A percentile compares a stretch with the other conserved stretches of the same genome.
phyloP scores from a whole-genome alignment of 768 basidiomycete genomes.

The Lactifluus echinatus region DNA sequence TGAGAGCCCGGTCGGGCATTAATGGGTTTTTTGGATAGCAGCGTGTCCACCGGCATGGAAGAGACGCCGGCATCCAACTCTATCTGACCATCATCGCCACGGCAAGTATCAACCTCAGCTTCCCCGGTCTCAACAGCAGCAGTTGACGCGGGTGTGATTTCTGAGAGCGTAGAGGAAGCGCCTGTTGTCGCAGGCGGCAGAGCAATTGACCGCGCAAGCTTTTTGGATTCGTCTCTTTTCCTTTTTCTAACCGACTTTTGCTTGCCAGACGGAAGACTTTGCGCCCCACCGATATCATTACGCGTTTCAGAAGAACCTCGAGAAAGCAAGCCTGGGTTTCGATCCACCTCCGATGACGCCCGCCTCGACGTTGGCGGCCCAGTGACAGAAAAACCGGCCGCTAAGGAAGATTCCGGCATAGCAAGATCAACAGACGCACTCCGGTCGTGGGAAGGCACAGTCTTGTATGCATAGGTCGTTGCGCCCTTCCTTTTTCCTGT shows the following conservation, averaged over 20 bases:
- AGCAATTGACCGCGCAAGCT: background rate
- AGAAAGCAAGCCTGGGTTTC: background rate
- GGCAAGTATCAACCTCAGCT: background rate
- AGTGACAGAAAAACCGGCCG: background rate
- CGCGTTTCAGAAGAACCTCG: background rate
- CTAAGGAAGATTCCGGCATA: background rate
- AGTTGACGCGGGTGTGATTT: background rate
- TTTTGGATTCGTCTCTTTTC: constrained; percentile 1
- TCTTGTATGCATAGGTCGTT: constrained; percentile 5
- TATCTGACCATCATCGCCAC: background rate
- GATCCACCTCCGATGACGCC: background rate
- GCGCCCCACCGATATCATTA: background rate
- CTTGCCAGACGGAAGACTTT: background rate
- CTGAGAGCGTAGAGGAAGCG: background rate
- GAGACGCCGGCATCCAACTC: background rate
- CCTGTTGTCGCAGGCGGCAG: background rate
- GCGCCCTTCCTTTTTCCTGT: background rate
- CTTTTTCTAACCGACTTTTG: background rate
- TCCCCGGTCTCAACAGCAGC: background rate
- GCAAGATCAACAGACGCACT: background rate
- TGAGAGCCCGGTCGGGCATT: background rate
- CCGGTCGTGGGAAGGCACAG: background rate
- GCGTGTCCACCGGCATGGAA: background rate
- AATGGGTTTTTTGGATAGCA: background rate
- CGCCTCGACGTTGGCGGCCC: background rate